Conservation (phyloP, 2,329 filamentous ascomycete species). For the Arthrobotrys sphaeroides region DNA sequence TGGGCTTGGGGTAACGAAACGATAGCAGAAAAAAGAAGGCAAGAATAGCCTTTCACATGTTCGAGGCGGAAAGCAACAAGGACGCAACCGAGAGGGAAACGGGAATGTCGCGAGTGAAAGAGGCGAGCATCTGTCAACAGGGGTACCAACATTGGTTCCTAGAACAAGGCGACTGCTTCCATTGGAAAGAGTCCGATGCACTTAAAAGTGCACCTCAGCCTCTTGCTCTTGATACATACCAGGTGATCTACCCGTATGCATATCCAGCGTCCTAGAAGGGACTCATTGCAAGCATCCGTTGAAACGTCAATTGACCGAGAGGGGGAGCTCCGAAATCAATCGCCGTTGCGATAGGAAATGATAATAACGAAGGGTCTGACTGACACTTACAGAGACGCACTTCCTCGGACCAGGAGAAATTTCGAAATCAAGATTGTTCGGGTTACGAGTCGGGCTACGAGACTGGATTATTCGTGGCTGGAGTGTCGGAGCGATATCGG, state of each 20-base stretch:
- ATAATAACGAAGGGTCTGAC: no score
- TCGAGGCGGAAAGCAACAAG: conserved; percentile 25
- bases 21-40: conserved; percentile 24
- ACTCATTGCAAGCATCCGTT: background rate
- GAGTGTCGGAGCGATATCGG: conserved; percentile 2
- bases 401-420: background rate
- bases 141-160: background rate
- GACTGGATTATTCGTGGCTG: no score
- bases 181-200: conserved; percentile 1
- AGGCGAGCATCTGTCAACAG: conserved; percentile 32
- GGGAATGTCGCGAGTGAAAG: conserved; percentile 51
- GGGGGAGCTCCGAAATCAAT: background rate
- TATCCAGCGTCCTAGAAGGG: background rate
- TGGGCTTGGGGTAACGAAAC: background rate
- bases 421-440: background rate
- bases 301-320: background rate
- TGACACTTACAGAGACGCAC: background rate
- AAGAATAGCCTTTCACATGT: conserved; percentile 50
- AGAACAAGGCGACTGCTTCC: conserved; percentile 1
- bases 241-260: conserved; percentile 4
- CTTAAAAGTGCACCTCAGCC: conserved; percentile 10
- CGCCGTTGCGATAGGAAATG: background rate
- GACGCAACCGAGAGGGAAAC: conserved; percentile 38
- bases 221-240: background rate
- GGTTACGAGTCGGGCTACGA: no score